phyloP scores from a whole-genome alignment of 1,139 yeast species.

The Zygosaccharomyces sapae region DNA sequence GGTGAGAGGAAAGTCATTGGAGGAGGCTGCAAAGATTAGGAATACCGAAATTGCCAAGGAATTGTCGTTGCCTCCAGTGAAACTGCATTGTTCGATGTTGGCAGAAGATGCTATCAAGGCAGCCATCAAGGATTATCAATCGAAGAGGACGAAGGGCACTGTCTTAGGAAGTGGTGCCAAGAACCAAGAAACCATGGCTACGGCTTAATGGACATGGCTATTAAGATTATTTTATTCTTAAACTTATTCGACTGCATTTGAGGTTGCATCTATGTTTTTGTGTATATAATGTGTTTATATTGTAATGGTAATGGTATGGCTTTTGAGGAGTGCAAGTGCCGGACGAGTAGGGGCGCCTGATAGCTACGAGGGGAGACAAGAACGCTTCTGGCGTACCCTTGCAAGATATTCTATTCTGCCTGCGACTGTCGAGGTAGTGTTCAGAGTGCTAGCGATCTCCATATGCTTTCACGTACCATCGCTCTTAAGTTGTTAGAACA shows the following conservation, averaged over 20 bases:
- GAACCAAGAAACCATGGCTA: neutral
- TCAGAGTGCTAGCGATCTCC: no score
- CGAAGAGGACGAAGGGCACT: constrained; percentile 46
- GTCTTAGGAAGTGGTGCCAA: constrained; percentile 11
- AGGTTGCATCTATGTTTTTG: neutral
- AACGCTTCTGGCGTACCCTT: no score
- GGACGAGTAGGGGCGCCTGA: no score
- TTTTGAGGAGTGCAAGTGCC: neutral
- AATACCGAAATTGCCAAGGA: constrained; percentile 92
- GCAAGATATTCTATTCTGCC: no score
- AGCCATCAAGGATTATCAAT: constrained; percentile 89
- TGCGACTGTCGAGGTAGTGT: no score
- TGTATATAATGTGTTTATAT: neutral
- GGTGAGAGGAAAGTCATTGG: constrained; percentile 90
- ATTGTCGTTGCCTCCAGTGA: constrained; percentile 91
- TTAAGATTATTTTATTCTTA: neutral
- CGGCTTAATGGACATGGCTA: neutral
- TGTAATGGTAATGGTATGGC: neutral
- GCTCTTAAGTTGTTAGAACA: no score
- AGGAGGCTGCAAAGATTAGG: constrained; percentile 87
- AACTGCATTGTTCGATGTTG: constrained; percentile 95
- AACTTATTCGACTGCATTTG: neutral
- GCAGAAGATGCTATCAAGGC: constrained; percentile 98
- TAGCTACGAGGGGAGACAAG: no score
- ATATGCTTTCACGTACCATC: no score